phyloP scores from a whole-genome alignment of 2,329 filamentous ascomycete genomes.

The Zasmidium cellare region DNA sequence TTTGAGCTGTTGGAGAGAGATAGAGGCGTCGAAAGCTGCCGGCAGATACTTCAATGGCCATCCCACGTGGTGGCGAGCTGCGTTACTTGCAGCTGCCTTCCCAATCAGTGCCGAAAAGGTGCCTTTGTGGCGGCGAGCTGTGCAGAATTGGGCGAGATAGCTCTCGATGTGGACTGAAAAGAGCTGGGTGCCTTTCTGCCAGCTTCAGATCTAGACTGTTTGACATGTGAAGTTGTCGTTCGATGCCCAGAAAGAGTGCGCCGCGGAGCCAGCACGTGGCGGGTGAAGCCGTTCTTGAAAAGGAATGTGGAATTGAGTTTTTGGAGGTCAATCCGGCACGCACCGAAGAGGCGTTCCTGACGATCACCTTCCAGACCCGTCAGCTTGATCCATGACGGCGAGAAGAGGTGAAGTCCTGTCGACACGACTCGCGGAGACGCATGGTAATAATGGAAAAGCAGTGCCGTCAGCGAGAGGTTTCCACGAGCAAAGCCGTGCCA shows the following conservation, averaged over 20 bases:
- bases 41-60: neutral
- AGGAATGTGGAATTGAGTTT: neutral
- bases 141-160: neutral
- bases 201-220: neutral
- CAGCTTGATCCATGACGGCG: neutral
- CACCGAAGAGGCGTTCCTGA: slow-evolving; percentile 3
- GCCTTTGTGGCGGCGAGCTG: neutral
- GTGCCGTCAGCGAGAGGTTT: neutral
- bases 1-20: neutral
- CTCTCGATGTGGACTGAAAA: neutral
- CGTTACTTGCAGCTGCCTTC: neutral
- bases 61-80: neutral
- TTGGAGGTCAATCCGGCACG: neutral
- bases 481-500: neutral
- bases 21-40: neutral
- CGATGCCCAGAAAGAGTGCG: neutral
- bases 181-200: neutral
- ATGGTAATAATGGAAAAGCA: neutral
- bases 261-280: neutral
- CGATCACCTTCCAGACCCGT: slow-evolving; percentile 2
- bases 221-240: neutral
- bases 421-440: neutral
- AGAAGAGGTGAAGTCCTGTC: too few relatives aligned
- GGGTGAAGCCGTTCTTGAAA: neutral
- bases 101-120: neutral